These are phyloP conservation scores for Patellifolia procumbens DNA, from an alignment of 179 eudicot genomes.

Conservation along the genomic window DNA sequence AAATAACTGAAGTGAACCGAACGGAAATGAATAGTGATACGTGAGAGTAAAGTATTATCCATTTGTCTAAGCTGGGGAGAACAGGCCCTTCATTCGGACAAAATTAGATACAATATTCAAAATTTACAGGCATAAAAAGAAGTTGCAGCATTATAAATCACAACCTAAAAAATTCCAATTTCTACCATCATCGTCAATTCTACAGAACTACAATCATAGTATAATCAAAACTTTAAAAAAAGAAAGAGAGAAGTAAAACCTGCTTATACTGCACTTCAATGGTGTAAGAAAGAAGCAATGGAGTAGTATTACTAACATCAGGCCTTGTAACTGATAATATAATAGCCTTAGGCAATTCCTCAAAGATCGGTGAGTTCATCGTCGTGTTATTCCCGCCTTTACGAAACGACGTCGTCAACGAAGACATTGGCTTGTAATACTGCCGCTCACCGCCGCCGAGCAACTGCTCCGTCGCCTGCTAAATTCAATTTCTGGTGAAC, in stretches of 20 bases:
- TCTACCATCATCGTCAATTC: not conserved
- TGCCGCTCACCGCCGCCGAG: slow-evolving; percentile 2
- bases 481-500: too few relatives aligned
- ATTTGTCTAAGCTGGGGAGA: too few relatives aligned
- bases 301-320: slow-evolving; percentile 78
- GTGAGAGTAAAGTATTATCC: too few relatives aligned
- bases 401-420: slow-evolving; percentile 23
- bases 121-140: too few relatives aligned
- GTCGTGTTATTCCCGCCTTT: slow-evolving; percentile 19
- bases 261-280: slow-evolving; percentile 83
- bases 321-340: slow-evolving; percentile 78
- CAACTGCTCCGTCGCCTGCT: slow-evolving; percentile 20
- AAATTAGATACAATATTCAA: too few relatives aligned
- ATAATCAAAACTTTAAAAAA: not conserved
- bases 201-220: not conserved
- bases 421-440: slow-evolving; percentile 2
- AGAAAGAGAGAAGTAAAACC: slow-evolving; percentile 29
- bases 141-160: not conserved
- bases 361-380: slow-evolving; percentile 49
- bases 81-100: too few relatives aligned
- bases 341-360: slow-evolving; percentile 81
- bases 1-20: too few relatives aligned
- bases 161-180: not conserved
- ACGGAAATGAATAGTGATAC: too few relatives aligned
- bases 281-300: slow-evolving; percentile 73